A percentile compares a stretch with the other conserved stretches of the same genome.
Evolutionary conservation across 208 protist species (phyloP).

Genomic region (Crithidia thermophila): DNA sequence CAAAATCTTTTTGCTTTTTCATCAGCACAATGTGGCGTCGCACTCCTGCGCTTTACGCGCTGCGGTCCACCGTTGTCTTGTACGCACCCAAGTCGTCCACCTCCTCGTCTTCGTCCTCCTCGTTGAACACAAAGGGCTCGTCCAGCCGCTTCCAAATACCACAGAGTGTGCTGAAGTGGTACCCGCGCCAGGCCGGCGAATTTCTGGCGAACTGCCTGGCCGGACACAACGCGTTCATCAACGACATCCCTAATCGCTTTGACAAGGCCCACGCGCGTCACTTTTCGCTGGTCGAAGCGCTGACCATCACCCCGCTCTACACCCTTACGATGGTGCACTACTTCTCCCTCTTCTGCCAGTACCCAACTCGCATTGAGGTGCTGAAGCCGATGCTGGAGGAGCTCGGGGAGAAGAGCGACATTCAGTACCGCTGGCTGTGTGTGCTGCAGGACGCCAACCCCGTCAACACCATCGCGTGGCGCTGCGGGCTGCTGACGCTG

Average conservation of each 20-base stretch:
- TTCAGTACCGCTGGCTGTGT: conserved; percentile 55
- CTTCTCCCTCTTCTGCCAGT: conserved; percentile 79
- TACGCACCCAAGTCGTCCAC: too few species aligned
- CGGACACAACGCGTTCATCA: conserved; percentile 82
- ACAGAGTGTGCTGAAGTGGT: conserved; percentile 38
- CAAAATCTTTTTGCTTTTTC: too few species aligned
- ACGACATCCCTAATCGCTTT: conserved; percentile 71
- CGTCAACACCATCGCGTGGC: conserved; percentile 52
- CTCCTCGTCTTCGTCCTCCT: neutral
- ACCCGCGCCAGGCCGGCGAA: conserved; percentile 62
- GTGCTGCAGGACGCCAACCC: conserved; percentile 48
- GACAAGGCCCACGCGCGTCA: conserved; percentile 68
- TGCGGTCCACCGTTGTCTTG: too few species aligned
- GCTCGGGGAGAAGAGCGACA: conserved; percentile 48
- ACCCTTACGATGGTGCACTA: conserved; percentile 83
- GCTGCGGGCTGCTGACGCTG: conserved; percentile 38
- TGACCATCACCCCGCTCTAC: conserved; percentile 72
- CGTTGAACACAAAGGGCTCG: too few species aligned
- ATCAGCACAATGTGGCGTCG: too few species aligned
- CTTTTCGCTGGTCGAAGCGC: conserved; percentile 73
- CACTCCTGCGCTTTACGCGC: too few species aligned
- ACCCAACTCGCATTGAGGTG: conserved; percentile 45
- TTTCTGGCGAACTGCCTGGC: conserved; percentile 73
- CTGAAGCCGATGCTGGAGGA: conserved; percentile 56
- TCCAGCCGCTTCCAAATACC: conserved; percentile 10